These are phyloP conservation scores for Sordariomycetes sp. DNA, from an alignment of 2,329 filamentous ascomycete genomes.

Conservation along the genomic window DNA sequence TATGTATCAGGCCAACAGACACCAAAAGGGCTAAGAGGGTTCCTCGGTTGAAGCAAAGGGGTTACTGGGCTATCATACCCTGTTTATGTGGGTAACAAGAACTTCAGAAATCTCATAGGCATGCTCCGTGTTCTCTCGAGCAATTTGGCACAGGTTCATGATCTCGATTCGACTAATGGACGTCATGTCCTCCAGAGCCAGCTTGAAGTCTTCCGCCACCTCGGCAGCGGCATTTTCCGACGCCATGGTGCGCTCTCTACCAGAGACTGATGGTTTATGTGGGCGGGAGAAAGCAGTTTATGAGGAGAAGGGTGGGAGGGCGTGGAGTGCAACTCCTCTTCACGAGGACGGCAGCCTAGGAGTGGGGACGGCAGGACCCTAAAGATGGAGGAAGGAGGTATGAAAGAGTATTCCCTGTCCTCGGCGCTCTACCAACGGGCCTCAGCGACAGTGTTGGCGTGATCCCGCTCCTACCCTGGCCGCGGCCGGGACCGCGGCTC, in stretches of 20 bases:
- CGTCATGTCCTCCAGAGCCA: slow-evolving; percentile 83
- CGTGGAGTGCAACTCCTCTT: no score
- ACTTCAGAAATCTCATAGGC: slow-evolving; percentile 86
- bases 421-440: background rate
- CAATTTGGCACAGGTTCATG: slow-evolving; percentile 93
- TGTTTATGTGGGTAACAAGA: slow-evolving; percentile 85
- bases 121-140: slow-evolving; percentile 93
- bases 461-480: background rate
- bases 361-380: background rate
- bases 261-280: background rate
- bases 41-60: background rate
- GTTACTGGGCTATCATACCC: slow-evolving; percentile 59
- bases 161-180: slow-evolving; percentile 92
- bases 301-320: no score
- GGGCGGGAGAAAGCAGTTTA: no score
- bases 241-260: slow-evolving; percentile 3
- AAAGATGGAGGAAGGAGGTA: background rate
- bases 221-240: slow-evolving; percentile 29
- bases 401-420: background rate
- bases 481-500: background rate
- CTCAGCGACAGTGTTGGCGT: background rate
- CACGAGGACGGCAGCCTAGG: no score
- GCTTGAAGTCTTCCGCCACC: slow-evolving; percentile 90
- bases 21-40: background rate
- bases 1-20: background rate